A percentile compares a stretch with the other conserved stretches of the same genome.
Evolutionary conservation across 139 green algal genomes (phyloP).

Genomic region (Desmodesmus armatus): DNA sequence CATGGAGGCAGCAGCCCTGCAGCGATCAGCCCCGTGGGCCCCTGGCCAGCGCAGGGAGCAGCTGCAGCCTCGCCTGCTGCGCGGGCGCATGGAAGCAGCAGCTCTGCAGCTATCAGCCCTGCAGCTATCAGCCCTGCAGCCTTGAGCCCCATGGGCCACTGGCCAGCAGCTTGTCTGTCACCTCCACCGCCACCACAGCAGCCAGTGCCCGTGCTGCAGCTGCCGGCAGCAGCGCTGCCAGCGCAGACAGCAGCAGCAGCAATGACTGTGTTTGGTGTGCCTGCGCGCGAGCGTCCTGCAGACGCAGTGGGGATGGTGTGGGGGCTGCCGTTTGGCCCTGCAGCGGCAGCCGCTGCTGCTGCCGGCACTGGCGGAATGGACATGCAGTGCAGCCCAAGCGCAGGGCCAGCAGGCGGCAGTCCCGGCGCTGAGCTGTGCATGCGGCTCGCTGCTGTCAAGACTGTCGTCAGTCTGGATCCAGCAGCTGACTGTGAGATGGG

Average conservation of each 20-base stretch:
- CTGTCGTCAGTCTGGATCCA: neutral
- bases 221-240: neutral
- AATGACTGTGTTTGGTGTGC: too few species aligned
- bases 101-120: neutral
- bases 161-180: too few species aligned
- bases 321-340: too few species aligned
- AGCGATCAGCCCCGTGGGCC: neutral
- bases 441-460: neutral
- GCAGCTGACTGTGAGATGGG: neutral
- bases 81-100: too few species aligned
- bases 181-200: too few species aligned
- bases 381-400: too few species aligned
- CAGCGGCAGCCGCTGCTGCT: neutral
- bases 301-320: too few species aligned
- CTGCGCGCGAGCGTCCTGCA: too few species aligned
- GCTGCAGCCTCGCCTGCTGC: neutral
- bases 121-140: too few species aligned
- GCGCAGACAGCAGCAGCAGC: constrained; percentile 27
- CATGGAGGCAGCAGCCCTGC: too few species aligned
- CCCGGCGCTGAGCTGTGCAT: neutral
- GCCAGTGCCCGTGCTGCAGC: neutral
- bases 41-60: neutral
- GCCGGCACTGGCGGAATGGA: neutral
- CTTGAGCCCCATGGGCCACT: too few species aligned
- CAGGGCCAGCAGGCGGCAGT: too few species aligned